A percentile compares a stretch with the other conserved stretches of the same genome.
These are phyloP conservation scores for Rhododendron williamsianum DNA, from an alignment of 148 eudicot species.

Conservation along the genomic window DNA sequence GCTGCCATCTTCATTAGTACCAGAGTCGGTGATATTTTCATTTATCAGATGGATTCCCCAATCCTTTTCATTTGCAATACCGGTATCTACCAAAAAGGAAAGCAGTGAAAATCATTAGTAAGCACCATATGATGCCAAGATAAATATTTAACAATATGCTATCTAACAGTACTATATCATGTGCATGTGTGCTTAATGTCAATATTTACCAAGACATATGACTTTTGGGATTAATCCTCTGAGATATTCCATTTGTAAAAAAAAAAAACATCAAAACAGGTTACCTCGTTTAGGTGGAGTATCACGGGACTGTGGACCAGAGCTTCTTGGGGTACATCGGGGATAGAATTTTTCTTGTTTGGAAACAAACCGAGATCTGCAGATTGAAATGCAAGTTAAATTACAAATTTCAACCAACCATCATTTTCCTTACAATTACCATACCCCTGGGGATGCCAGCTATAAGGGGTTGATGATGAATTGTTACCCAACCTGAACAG, in stretches of 20 bases:
- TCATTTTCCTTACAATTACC: too few relatives aligned
- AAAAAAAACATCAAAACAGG: background rate
- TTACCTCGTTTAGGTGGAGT: conserved; percentile 96
- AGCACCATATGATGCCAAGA: conserved; percentile 7
- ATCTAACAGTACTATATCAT: background rate
- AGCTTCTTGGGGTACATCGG: conserved; percentile 66
- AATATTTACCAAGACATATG: background rate
- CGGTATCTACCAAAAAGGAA: conserved; percentile 55
- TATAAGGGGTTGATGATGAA: too few relatives aligned
- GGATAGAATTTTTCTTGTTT: conserved; percentile 53
- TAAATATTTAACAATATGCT: background rate
- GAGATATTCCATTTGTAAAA: background rate
- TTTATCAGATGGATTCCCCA: conserved; percentile 81
- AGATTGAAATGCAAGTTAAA: background rate
- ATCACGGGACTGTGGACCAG: conserved; percentile 92
- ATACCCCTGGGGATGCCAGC: too few relatives aligned
- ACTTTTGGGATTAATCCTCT: background rate
- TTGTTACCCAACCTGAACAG: too few relatives aligned
- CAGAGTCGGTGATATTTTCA: conserved; percentile 64
- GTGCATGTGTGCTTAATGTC: background rate
- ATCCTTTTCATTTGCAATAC: conserved; percentile 95
- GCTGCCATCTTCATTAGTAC: conserved; percentile 86
- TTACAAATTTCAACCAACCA: too few relatives aligned
- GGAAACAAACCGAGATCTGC: conserved; percentile 55
- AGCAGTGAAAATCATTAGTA: conserved; percentile 9